A percentile compares a stretch with the other conserved stretches of the same genome.
Evolutionary conservation across 306 rosid genomes (phyloP).

Genomic region (Comarum palustre): DNA sequence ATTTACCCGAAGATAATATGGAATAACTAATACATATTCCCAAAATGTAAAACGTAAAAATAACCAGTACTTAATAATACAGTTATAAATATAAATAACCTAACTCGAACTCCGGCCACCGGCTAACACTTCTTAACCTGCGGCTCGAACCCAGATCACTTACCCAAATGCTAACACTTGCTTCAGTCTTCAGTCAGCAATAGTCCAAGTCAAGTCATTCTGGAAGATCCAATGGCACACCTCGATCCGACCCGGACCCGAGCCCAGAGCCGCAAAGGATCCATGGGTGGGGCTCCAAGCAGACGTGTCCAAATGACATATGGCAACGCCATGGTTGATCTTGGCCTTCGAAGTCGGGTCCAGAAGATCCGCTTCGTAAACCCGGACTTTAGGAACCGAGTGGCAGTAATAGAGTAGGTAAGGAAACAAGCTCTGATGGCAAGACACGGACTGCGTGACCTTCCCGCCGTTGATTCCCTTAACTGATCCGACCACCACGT

Average conservation of each 20-base stretch:
- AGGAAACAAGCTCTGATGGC: slow-evolving; percentile 92
- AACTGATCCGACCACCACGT: slow-evolving; percentile 58
- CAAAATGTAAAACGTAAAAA: slow-evolving; percentile 22
- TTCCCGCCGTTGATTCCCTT: slow-evolving; percentile 68
- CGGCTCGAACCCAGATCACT: slow-evolving; percentile 24
- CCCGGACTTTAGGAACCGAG: slow-evolving; percentile 92
- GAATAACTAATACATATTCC: slow-evolving; percentile 5
- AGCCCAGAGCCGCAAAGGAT: slow-evolving; percentile 71
- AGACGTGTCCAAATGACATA: slow-evolving; percentile 87
- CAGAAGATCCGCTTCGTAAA: slow-evolving; percentile 74
- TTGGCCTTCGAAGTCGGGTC: slow-evolving; percentile 57
- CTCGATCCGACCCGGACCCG: slow-evolving; percentile 83
- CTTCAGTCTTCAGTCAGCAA: slow-evolving; percentile 48
- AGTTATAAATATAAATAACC: slow-evolving; percentile 24
- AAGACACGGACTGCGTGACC: slow-evolving; percentile 81
- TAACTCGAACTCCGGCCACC: slow-evolving; percentile 19
- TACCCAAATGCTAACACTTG: not conserved
- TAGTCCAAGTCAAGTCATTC: slow-evolving; percentile 86
- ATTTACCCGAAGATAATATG: slow-evolving; percentile 27
- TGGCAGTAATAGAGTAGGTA: slow-evolving; percentile 89
- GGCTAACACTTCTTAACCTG: slow-evolving; percentile 54
- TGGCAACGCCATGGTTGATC: slow-evolving; percentile 77
- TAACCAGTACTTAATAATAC: slow-evolving; percentile 29
- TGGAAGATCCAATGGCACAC: slow-evolving; percentile 97
- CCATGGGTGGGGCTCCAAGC: slow-evolving; percentile 90